Evolutionary conservation across 176 grass and related monocot species (phyloP), one percentile per base, ranked within the genome.

Genomic region (Canna indica): DNA sequence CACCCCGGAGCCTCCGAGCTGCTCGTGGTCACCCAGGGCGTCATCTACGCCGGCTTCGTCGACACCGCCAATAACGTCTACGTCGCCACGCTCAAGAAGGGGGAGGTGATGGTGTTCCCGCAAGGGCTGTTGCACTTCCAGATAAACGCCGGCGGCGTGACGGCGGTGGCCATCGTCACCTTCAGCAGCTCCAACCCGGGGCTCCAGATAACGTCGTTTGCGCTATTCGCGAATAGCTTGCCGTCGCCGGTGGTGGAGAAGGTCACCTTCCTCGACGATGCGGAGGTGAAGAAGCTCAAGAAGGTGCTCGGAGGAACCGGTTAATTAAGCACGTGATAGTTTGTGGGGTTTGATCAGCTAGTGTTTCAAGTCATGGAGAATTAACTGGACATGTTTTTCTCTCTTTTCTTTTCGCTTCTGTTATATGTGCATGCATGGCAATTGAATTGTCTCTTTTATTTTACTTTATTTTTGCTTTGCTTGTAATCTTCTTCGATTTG

Each of bases 201-300:
- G 45, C 45, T 70, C 15, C 68, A 70, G 34, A 74, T 74, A 33
- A 74, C 71, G 16, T 2, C 22, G 11, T 44, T 20, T 13, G 54
- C 71, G 71, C 71, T 74, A 0, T 74, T 74, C 8, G 54, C 18
- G 34, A 74, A 74, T 53, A 13, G 5, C 54, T 42, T 74, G 71
- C 71, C 71, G 53, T 59, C 71, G 13, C 5, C 6, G 24, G 22
- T 74, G 6, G 71, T 74, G 35, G 86, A 89, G 86, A 80, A 69
- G 53, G 90, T 89, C 24, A 89, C 83, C 64, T 89, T 94, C 78
- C 77, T 94, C 45, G 86, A 94, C 35, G 86, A 94, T 36, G 72
- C 78, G 7, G 18, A 79, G 76, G 90, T 89, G 58, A 94, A 86
- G 86, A 94, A 89, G 78, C 86, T 94, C 76, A 94, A 94, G 62